Evolutionary conservation across 306 rosid species (phyloP).

Genomic region (Gastrolobium bilobum): DNA sequence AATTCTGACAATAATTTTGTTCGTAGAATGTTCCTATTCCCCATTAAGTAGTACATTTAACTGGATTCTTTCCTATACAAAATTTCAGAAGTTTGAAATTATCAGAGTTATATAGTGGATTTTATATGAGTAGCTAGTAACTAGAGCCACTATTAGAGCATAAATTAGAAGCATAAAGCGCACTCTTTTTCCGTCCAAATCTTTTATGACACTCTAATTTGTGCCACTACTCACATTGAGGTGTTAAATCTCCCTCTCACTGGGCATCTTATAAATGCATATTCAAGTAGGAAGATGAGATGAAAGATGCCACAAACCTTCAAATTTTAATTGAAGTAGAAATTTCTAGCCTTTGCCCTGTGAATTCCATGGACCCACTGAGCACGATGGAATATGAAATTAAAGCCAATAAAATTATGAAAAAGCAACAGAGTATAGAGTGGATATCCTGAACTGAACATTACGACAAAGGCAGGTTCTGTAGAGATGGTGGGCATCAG

Average conservation of each 20-base stretch:
- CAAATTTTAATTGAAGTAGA: not conserved
- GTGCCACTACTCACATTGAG: slow-evolving; percentile 26
- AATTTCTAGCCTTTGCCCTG: not conserved
- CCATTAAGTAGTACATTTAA: slow-evolving; percentile 46
- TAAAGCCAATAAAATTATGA: not conserved
- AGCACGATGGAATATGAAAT: not conserved
- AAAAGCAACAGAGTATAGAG: not conserved
- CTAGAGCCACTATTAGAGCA: slow-evolving; percentile 39
- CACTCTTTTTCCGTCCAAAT: slow-evolving; percentile 27
- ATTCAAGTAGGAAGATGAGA: slow-evolving; percentile 3
- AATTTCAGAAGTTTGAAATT: not conserved
- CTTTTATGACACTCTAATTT: slow-evolving; percentile 34
- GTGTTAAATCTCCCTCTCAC: not conserved
- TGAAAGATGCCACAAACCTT: not conserved
- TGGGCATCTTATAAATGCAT: not conserved
- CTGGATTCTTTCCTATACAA: slow-evolving; percentile 27
- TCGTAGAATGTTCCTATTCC: slow-evolving; percentile 54
- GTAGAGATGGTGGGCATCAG: slow-evolving; percentile 35
- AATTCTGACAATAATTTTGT: slow-evolving; percentile 54
- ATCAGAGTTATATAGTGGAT: slow-evolving; percentile 10
- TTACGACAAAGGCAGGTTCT: not conserved
- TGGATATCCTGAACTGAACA: not conserved
- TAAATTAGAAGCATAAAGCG: slow-evolving; percentile 48
- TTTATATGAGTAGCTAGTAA: slow-evolving; percentile 1
- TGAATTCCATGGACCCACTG: not conserved